Percentiles rank a stretch among this genome's conserved stretches.
phyloP scores from a whole-genome alignment of 192 early-diverging fungal species.

The Gonapodya prolifera region DNA sequence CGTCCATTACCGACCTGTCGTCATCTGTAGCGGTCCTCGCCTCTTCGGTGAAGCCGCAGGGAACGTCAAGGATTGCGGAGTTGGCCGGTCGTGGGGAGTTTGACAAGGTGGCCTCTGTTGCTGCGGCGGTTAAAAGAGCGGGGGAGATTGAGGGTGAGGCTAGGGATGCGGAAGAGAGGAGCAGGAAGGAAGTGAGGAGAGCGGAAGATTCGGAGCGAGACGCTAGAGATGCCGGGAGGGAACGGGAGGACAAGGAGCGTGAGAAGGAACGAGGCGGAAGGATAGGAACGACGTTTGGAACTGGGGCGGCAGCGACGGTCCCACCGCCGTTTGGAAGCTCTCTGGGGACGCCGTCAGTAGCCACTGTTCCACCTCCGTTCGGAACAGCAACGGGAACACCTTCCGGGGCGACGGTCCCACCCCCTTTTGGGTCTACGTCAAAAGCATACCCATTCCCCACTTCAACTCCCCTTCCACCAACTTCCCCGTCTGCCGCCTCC shows the following conservation, averaged over 20 bases:
- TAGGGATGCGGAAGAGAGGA: background rate
- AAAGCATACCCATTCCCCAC: background rate
- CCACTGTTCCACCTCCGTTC: background rate
- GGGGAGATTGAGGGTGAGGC: background rate
- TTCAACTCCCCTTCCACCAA: background rate
- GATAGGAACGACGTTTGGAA: background rate
- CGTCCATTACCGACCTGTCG: background rate
- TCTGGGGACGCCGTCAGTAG: background rate
- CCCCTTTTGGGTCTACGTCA: background rate
- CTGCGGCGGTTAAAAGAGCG: background rate
- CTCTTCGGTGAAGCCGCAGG: background rate
- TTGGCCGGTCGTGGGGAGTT: background rate
- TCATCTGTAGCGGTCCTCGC: background rate
- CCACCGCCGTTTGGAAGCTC: background rate
- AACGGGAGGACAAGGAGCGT: background rate
- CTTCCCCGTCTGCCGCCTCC: background rate
- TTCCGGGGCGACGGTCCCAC: background rate
- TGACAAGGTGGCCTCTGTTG: background rate
- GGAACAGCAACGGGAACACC: background rate
- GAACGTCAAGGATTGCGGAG: background rate
- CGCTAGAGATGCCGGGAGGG: background rate
- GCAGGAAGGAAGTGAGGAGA: background rate
- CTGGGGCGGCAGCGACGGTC: background rate
- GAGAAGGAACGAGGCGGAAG: background rate
- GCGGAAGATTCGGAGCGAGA: background rate